phyloP scores from a whole-genome alignment of 192 early-diverging fungal species.

The Backusella macrospora region DNA sequence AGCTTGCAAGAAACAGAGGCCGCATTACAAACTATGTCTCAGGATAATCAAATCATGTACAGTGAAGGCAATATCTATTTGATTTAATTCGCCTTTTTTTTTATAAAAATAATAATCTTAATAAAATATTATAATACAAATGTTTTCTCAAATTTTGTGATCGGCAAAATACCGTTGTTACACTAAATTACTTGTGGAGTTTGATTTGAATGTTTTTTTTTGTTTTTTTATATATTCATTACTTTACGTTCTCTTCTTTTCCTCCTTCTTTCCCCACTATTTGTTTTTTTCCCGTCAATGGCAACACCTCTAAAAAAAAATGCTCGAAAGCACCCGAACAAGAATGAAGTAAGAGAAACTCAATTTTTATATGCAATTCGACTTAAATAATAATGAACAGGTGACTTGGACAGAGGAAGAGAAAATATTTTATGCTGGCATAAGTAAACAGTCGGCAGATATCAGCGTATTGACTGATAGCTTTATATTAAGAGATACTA shows the following conservation, averaged over 20 bases:
- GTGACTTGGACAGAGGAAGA: neutral
- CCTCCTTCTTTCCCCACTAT: neutral
- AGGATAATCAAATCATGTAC: slow-evolving; percentile 75
- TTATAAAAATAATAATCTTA: neutral
- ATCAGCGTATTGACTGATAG: neutral
- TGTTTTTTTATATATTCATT: neutral
- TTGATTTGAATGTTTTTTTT: neutral
- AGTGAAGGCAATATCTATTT: slow-evolving; percentile 64
- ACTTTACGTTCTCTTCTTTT: neutral
- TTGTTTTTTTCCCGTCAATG: slow-evolving; percentile 4
- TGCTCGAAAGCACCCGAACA: neutral
- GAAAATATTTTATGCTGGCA: neutral
- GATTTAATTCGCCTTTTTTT: slow-evolving; percentile 51
- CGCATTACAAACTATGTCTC: slow-evolving; percentile 62
- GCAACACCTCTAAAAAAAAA: neutral
- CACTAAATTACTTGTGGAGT: slow-evolving; percentile 2
- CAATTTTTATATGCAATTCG: neutral
- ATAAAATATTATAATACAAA: neutral
- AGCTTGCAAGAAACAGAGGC: slow-evolving; percentile 58
- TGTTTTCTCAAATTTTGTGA: slow-evolving; percentile 5
- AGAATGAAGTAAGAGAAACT: slow-evolving; percentile 2
- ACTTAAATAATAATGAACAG: neutral
- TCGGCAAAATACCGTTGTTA: neutral
- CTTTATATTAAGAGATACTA: slow-evolving; percentile 3
- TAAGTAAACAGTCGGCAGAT: neutral